These are phyloP conservation scores for Fusarium nisikadoi DNA, from an alignment of 2,329 filamentous ascomycete genomes.

Conservation along the genomic window DNA sequence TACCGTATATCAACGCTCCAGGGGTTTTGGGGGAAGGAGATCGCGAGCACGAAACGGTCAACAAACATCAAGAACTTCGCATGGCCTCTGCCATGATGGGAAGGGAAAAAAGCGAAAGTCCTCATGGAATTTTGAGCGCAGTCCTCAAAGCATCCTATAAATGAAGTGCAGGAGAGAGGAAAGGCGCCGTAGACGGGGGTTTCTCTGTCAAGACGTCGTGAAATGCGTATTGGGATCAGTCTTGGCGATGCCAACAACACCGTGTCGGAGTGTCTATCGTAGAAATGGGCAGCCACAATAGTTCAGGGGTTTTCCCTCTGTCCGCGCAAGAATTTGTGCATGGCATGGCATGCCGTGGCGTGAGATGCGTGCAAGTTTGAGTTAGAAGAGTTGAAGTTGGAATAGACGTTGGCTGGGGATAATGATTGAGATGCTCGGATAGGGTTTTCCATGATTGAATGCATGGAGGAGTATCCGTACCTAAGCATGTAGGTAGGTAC, in stretches of 20 bases:
- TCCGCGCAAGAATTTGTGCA: constrained; percentile 20
- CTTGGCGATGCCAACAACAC: constrained; percentile 23
- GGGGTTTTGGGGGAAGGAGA: constrained; percentile 18
- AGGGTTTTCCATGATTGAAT: not conserved
- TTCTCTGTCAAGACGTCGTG: not conserved
- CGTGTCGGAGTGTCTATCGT: constrained; percentile 6
- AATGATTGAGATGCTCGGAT: not conserved
- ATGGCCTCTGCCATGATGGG: constrained; percentile 7
- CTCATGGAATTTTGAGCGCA: not conserved
- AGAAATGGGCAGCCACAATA: constrained; percentile 13
- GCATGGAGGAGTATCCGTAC: not conserved
- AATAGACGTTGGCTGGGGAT: not conserved
- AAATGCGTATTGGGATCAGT: not conserved
- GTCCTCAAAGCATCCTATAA: not conserved
- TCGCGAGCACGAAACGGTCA: not conserved
- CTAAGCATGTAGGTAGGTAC: no score
- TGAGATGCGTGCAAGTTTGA: constrained; percentile 24
- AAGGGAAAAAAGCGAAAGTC: not conserved
- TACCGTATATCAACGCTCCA: constrained; percentile 42
- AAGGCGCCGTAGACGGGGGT: not conserved
- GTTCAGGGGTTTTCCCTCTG: constrained; percentile 27
- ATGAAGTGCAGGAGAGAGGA: not conserved
- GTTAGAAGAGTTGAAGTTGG: constrained; percentile 3
- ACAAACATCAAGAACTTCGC: constrained; percentile 11
- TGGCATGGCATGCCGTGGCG: constrained; percentile 23